Conservation (phyloP, 352 stramenopile genomes). For the Pythium aristosporum region DNA sequence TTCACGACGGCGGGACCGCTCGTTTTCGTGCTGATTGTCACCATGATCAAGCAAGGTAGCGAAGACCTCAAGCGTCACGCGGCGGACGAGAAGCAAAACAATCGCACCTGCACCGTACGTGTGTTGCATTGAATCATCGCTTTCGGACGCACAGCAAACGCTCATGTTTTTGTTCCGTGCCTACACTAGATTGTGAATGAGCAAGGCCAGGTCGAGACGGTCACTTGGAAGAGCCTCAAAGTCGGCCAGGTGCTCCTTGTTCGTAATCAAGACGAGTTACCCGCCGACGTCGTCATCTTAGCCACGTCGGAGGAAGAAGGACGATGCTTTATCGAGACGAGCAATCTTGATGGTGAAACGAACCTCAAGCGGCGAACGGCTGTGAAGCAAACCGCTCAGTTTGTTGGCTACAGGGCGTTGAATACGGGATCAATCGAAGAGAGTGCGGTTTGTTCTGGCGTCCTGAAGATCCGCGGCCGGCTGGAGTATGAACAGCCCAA, state of each 20-base stretch:
- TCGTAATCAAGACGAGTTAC: slow-evolving; percentile 80
- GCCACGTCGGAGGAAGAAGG: slow-evolving; percentile 68
- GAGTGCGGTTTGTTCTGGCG: slow-evolving; percentile 30
- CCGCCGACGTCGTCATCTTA: slow-evolving; percentile 89
- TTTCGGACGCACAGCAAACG: too few relatives aligned
- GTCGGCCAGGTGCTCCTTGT: slow-evolving; percentile 81
- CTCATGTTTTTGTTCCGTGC: neutral
- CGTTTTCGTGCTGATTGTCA: slow-evolving; percentile 71
- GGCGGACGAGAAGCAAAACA: slow-evolving; percentile 65
- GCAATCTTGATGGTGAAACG: slow-evolving; percentile 86
- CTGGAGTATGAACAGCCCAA: slow-evolving; percentile 81
- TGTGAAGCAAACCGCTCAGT: slow-evolving; percentile 40
- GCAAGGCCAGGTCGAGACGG: slow-evolving; percentile 37
- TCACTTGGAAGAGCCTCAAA: slow-evolving; percentile 69
- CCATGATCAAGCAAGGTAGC: slow-evolving; percentile 70
- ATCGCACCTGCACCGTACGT: slow-evolving; percentile 35
- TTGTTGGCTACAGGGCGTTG: slow-evolving; percentile 27
- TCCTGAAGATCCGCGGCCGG: slow-evolving; percentile 34
- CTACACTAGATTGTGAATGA: slow-evolving; percentile 42
- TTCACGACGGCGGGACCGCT: slow-evolving; percentile 74
- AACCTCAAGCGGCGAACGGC: slow-evolving; percentile 82
- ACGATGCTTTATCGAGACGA: slow-evolving; percentile 83
- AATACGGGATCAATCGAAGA: slow-evolving; percentile 33
- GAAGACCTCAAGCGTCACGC: slow-evolving; percentile 74
- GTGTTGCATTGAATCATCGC: slow-evolving; percentile 13